Evolutionary conservation across 108 stramenopile genomes (phyloP), one percentile per base, ranked within the genome.

Genomic region (Cylindrotheca fusiformis): DNA sequence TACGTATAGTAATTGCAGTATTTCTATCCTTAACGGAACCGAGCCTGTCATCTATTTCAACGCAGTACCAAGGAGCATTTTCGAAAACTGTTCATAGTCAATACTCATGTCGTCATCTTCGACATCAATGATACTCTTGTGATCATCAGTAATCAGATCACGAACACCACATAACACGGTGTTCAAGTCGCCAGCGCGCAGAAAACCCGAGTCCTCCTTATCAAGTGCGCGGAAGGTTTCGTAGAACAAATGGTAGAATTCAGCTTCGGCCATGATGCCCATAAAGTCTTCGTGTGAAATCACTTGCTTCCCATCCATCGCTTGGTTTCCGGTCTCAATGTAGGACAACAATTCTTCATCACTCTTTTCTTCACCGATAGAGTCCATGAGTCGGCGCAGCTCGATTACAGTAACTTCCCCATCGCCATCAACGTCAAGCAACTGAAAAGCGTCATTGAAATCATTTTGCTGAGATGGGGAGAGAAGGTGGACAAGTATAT

Each of bases 201-300:
- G 82, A 73, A 79, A 93, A 18, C 91, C 91, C 2, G 79, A 72
- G 53, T 87, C 81, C 21, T 84, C 48, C 20, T 48, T 66, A 74
- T 94, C 92, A 52, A 94, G 75, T 24, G 77, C 68, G 22, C 66
- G 44, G 62, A 94, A 94, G 0, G 88, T 90, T 25, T 94, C 92
- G 32, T 74, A 59, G 65, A 94, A 94, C 61, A 94, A 71, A 49
- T 87, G 71, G 61, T 84, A 90, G 32, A 88, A 88, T 55, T 94
- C 92, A 0, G 87, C 87, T 61, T 94, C 88, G 30, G 92, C 92
- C 85, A 94, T 94, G 46, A 94, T 74, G 8, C 88, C 92, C 75
- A 90, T 75, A 63, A 94, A 94, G 41, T 88, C 92, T 3, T 67
- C 31, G 18, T 70, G 63, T 47, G 67, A 78, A 23, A 94, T 76